Base-by-base conservation (phyloP, 2,329 filamentous ascomycete genomes). In the Aplosporella prunicola region DNA sequence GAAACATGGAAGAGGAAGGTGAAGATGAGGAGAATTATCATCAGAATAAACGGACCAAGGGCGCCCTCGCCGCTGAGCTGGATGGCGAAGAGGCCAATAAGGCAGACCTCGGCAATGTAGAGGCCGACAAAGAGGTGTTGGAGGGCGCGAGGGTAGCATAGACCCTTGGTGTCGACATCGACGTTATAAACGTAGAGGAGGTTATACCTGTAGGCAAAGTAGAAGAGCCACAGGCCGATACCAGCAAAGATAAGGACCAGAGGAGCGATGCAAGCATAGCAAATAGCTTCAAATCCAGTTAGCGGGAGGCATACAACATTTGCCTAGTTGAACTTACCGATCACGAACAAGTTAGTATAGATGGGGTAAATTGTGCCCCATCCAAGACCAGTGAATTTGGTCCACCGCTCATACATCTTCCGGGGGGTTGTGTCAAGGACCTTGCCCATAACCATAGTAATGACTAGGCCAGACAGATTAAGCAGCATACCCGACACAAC, bases 401-500 rank as follows among this genome's bases (percentile, higher is more conserved):
- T 54, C 27, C 55, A 58, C 11, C 51, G 49, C 9, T 52, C 52
- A 43, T 57, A 63, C 45, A 59, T 61, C 35, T 62, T 51, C 7
- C 60, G 53, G 0, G 91, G 91, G 0, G 80, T 93, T 46, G 71
- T 77, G 44, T 88, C 74, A 18, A 93, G 67, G 44, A 84, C 67
- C 49, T 77, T 82, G 57, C 87, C 84, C 31, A 88, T 66, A 5
- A 93, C 55, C 34, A 77, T 76, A 53, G 82, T 83, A 20, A 93
- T 60, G 31, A 88, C 60, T 34, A 96, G 71, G 11, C 86, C 85
- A 14, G 62, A 67, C 31, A 82, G 71, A 48, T 93, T 85, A 2
- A 93, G 68, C 5, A 96, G 61, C 1, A 82, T 74, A 31, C 79
- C 74, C 0, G 84, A 73, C 3, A 86, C 82, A 43, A 89, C 78